These are phyloP conservation scores for Wickerhamomyces canadensis DNA, from an alignment of 805 yeast genomes.

Conservation along the genomic window DNA sequence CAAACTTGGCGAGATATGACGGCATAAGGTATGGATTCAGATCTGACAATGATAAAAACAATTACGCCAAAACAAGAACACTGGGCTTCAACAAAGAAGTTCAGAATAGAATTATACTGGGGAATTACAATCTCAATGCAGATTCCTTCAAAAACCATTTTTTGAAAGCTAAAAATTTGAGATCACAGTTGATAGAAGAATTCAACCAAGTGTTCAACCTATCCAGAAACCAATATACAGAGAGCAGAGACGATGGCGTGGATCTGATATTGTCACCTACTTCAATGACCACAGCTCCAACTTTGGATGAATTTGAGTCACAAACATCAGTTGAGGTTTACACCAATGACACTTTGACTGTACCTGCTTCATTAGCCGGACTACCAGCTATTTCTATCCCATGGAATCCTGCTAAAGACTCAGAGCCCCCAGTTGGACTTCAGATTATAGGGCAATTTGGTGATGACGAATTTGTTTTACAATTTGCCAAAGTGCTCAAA, in stretches of 20 bases:
- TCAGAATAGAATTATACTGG: conserved; percentile 73
- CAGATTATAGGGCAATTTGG: conserved; percentile 88
- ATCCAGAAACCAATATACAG: conserved; percentile 33
- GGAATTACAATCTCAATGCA: conserved; percentile 80
- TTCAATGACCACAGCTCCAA: conserved; percentile 50
- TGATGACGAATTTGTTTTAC: conserved; percentile 60
- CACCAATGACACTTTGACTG: conserved; percentile 77
- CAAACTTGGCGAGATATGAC: conserved; percentile 85
- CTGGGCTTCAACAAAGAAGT: conserved; percentile 78
- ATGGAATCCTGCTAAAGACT: conserved; percentile 24
- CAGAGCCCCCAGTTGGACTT: conserved; percentile 49
- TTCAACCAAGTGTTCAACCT: conserved; percentile 58
- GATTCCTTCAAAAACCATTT: conserved; percentile 67
- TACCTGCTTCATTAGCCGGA: conserved; percentile 90
- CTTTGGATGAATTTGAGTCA: conserved; percentile 39
- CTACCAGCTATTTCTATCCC: conserved; percentile 84
- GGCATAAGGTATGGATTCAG: conserved; percentile 81
- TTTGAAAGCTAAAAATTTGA: conserved; percentile 63
- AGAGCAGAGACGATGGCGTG: conserved; percentile 33
- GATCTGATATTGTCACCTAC: conserved; percentile 79
- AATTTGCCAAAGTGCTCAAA: conserved; percentile 22
- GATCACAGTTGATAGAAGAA: conserved; percentile 57
- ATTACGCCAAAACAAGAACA: conserved; percentile 56
- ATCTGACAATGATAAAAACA: conserved; percentile 31
- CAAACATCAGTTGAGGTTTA: conserved; percentile 55